Conservation (phyloP, 2,329 filamentous ascomycete genomes). For the Neofusicoccum laricinum region DNA sequence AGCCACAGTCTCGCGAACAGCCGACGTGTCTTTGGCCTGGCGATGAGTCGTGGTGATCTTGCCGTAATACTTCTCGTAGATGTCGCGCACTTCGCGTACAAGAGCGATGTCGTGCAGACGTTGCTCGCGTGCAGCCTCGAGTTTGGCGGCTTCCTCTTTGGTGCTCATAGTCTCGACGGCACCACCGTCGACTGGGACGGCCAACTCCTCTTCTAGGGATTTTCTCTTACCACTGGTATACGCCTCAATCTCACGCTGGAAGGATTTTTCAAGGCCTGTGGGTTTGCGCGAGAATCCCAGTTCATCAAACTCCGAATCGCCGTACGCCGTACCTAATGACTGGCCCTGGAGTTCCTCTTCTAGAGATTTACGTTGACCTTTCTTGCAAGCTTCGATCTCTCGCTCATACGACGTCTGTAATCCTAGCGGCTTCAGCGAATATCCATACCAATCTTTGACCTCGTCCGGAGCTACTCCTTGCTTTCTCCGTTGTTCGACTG, state of each 20-base stretch:
- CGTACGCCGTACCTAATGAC: neutral
- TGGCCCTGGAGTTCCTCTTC: conserved; percentile 12
- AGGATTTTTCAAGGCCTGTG: conserved; percentile 21
- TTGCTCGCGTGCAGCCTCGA: conserved; percentile 22
- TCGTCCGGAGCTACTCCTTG: conserved; percentile 10
- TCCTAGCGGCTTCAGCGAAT: conserved; percentile 20
- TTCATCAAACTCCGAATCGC: conserved; percentile 12
- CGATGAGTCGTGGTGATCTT: conserved; percentile 25
- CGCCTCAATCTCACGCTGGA: conserved; percentile 13
- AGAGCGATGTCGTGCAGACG: conserved; percentile 31
- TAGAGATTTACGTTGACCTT: conserved; percentile 14
- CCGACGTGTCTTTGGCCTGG: neutral
- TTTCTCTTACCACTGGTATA: conserved; percentile 10
- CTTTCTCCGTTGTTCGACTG: conserved; percentile 13
- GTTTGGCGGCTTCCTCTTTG: conserved; percentile 1
- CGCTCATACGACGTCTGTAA: conserved; percentile 19
- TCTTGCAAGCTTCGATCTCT: conserved; percentile 15
- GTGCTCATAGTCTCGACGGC: conserved; percentile 5
- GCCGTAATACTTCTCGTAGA: conserved; percentile 45
- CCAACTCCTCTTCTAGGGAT: conserved; percentile 15
- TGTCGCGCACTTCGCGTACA: conserved; percentile 36
- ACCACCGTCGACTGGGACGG: conserved; percentile 2
- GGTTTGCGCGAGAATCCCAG: conserved; percentile 19
- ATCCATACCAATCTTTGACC: conserved; percentile 19
- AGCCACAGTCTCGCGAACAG: neutral